Conservation (phyloP, 805 yeast species). For the Kuraishia cidri region DNA sequence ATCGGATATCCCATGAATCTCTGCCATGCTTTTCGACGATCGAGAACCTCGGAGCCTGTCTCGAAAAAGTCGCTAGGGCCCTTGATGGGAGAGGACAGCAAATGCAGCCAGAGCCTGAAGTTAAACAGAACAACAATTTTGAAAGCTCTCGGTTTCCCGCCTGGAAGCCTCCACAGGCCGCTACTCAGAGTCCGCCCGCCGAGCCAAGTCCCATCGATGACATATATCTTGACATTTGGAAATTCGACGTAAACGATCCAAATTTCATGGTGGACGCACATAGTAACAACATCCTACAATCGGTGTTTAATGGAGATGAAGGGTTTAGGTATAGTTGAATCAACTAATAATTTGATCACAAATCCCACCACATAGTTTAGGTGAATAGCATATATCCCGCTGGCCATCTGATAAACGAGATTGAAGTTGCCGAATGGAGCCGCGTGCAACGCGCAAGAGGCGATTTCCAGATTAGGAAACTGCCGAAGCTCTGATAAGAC, state of each 20-base stretch:
- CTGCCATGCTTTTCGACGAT: slow-evolving; percentile 1
- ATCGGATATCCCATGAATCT: background rate
- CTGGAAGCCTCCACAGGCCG: background rate
- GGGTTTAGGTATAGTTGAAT: too few species aligned
- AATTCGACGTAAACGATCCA: slow-evolving; percentile 3
- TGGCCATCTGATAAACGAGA: too few species aligned
- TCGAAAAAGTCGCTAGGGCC: background rate
- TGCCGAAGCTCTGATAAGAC: too few species aligned
- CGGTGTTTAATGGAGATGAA: too few species aligned
- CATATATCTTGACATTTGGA: slow-evolving; percentile 1
- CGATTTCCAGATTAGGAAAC: too few species aligned
- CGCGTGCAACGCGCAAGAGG: too few species aligned
- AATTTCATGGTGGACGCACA: slow-evolving; percentile 1
- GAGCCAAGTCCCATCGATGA: background rate
- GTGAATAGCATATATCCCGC: too few species aligned
- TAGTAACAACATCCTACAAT: background rate
- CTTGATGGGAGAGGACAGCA: background rate
- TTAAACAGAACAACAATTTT: background rate
- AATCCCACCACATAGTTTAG: too few species aligned
- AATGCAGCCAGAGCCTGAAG: background rate
- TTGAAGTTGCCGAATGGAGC: too few species aligned
- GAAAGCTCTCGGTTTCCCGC: too few species aligned
- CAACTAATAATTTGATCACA: too few species aligned
- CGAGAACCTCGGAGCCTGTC: background rate
- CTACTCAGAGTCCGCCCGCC: background rate